Percentiles rank a stretch among this genome's conserved stretches.
phyloP scores from a whole-genome alignment of 2,329 filamentous ascomycete genomes.

The Xylaria sp. region DNA sequence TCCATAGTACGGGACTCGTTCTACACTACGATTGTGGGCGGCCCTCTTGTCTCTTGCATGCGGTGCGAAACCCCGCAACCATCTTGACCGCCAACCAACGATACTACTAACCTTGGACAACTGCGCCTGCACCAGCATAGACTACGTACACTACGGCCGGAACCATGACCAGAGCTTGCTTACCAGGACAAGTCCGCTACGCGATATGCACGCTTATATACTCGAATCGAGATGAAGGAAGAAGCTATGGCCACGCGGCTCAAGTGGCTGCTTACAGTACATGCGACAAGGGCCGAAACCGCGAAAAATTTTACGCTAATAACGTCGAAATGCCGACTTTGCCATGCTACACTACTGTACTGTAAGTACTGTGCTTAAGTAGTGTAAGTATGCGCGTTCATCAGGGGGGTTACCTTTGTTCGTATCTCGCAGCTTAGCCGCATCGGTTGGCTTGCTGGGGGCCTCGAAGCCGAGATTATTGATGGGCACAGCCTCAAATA shows the following conservation, averaged over 20 bases:
- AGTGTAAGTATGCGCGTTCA: too few species aligned
- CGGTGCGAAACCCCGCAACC: too few species aligned
- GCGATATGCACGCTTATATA: background rate
- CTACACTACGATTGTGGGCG: background rate
- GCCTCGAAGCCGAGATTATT: conserved; percentile 24
- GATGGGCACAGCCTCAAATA: conserved; percentile 16
- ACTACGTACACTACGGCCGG: too few species aligned
- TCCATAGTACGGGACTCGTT: background rate
- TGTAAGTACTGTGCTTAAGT: too few species aligned
- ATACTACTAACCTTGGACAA: too few species aligned
- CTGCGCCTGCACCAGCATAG: too few species aligned
- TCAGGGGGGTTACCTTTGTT: conserved; percentile 11
- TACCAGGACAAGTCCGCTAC: too few species aligned
- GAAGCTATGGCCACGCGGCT: conserved; percentile 2
- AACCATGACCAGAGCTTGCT: too few species aligned
- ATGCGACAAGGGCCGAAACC: background rate
- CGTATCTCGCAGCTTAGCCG: conserved; percentile 9
- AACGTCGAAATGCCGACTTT: background rate
- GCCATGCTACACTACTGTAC: too few species aligned
- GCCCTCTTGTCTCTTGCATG: too few species aligned
- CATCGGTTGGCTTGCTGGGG: conserved; percentile 14
- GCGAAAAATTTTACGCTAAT: background rate
- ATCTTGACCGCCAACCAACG: too few species aligned
- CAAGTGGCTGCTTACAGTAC: conserved; percentile 20
- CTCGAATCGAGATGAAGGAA: background rate